Conservation (phyloP, 2,329 filamentous ascomycete genomes). For the Coniella lustricola region DNA sequence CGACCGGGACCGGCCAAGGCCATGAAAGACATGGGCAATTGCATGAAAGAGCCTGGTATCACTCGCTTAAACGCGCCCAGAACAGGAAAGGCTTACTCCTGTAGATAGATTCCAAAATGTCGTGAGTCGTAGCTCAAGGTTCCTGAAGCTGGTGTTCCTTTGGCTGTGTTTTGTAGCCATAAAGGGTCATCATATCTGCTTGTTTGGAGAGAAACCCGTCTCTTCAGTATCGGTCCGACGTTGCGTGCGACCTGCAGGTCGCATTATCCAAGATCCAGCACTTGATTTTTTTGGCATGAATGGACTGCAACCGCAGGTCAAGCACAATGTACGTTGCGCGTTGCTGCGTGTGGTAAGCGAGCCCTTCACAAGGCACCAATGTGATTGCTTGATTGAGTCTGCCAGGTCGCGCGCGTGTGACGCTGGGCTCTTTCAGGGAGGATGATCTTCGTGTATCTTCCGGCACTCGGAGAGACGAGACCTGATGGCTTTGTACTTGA, state of each 20-base stretch:
- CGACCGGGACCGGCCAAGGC: conserved; percentile 6
- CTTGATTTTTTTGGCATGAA: background rate
- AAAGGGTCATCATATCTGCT: too few relatives aligned
- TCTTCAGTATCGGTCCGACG: too few relatives aligned
- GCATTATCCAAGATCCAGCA: too few relatives aligned
- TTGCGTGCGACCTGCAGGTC: too few relatives aligned
- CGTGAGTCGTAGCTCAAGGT: too few relatives aligned
- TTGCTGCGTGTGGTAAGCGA: conserved; percentile 13
- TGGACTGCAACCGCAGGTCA: background rate
- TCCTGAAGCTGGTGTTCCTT: too few relatives aligned
- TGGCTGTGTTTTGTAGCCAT: too few relatives aligned
- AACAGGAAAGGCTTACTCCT: too few relatives aligned
- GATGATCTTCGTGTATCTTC: too few relatives aligned
- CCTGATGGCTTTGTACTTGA: background rate
- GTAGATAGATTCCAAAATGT: too few relatives aligned
- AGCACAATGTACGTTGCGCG: background rate
- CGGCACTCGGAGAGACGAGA: too few relatives aligned
- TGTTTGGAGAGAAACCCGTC: too few relatives aligned
- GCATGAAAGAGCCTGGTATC: conserved; percentile 5
- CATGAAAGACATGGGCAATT: background rate
- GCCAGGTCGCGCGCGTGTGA: background rate
- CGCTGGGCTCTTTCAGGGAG: background rate
- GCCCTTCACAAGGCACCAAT: conserved; percentile 8
- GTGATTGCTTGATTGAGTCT: conserved; percentile 10
- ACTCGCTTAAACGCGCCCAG: background rate